Evolutionary conservation across 352 stramenopile genomes (phyloP), one percentile per base, ranked within the genome.

Genomic region (Phytophthora uliginosa): DNA sequence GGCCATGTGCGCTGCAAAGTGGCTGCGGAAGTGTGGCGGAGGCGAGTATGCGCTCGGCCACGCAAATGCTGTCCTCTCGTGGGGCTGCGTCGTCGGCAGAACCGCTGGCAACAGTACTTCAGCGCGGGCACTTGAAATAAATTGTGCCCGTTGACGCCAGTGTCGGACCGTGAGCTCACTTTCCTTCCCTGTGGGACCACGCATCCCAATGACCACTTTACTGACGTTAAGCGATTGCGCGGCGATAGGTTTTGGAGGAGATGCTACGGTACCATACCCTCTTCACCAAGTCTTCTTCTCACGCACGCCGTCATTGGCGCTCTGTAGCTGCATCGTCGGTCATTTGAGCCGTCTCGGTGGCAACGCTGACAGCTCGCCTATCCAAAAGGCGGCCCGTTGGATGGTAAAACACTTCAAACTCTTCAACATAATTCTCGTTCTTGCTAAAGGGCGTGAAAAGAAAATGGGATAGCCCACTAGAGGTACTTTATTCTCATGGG

Each of bases 1-100:
- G 31, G n/a, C 66, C 31, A 59, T 59, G 31, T 69, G 40, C 60
- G 34, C 62, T 69, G n/a, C 62, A 69, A 63, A 67, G 60, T 67
- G 59, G 34, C 31, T 66, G 59, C 61, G 51, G 45, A 58, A 22
- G 60, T 18, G 34, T 48, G 28, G 45, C 7, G 42, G 31, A 48
- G 48, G 20, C 48, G 15, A 34, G 24, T 51, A 10, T 12, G 40
- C 42, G 45, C 52, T 56, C 38, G 17, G 18, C n/a, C 36, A n/a
- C 38, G 28, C 40, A n/a, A 54, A 31, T 63, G 40, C 63, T 69
- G 63, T 69, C 63, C 45, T 20, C 24, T 70, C 18, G 54, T 64
- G 28, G 10, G 13, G 15, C 38, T 57, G 26, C 26, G 26, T 31
- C 26, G 26, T 31, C 26, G 7, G 26, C 24, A 26, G 48, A 34